These are phyloP conservation scores for Vigna hirtella DNA, from an alignment of 306 rosid genomes.

Conservation along the genomic window DNA sequence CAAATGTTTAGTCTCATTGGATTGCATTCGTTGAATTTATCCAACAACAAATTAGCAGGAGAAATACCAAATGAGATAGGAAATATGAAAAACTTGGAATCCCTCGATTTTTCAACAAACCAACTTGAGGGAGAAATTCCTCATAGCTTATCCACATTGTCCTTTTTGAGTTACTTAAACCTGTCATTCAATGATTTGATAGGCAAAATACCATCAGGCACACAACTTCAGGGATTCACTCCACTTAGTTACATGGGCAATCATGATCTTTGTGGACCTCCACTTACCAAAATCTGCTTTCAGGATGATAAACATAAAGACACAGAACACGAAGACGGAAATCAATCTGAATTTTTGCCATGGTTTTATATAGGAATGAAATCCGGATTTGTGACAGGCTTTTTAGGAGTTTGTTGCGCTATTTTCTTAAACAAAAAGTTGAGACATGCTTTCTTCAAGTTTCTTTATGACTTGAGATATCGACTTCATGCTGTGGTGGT, in stretches of 20 bases:
- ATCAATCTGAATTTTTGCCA: not conserved
- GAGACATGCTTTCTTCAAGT: constrained; percentile 14
- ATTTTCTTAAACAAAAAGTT: not conserved
- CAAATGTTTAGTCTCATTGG: not conserved
- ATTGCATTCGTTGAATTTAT: not conserved
- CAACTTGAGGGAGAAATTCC: constrained; percentile 31
- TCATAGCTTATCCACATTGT: constrained; percentile 19
- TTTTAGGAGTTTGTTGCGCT: constrained; percentile 19
- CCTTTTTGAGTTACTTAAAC: constrained; percentile 40
- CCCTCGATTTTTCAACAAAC: not conserved
- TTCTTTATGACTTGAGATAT: not conserved
- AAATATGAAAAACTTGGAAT: not conserved
- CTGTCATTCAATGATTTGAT: constrained; percentile 44
- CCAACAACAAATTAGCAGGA: not conserved
- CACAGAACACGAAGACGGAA: not conserved
- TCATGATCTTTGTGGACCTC: not conserved
- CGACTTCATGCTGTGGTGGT: not conserved
- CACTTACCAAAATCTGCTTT: not conserved
- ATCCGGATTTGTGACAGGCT: constrained; percentile 16
- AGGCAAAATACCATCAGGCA: constrained; percentile 41
- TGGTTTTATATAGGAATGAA: constrained; percentile 20
- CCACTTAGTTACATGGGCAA: constrained; percentile 26
- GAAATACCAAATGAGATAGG: not conserved
- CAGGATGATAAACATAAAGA: too few species aligned
- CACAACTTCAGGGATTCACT: constrained; percentile 29